Evolutionary conservation across 352 stramenopile species (phyloP), one percentile per base, ranked within the genome.

Genomic region (Globisporangium ultimum): DNA sequence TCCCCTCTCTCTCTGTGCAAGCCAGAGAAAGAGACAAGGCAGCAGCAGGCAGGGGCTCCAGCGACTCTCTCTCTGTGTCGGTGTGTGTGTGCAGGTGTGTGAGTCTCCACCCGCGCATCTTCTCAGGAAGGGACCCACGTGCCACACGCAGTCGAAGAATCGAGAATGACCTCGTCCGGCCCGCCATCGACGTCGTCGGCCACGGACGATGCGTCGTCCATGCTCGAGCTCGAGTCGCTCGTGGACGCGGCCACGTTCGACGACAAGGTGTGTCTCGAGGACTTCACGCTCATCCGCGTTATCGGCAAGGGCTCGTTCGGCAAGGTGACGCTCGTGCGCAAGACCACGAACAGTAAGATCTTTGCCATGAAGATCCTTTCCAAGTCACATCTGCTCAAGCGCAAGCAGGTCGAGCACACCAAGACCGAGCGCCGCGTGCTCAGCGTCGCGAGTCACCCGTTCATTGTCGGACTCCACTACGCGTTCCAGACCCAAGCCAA

Each of bases 401-500:
- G 93, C 67, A 94, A 98, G 66, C 96, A 99, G 74, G 93, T 98
- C 21, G 95, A 98, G 79, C 88, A 98, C 65, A 99, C 95, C 8
- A 95, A 97, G 70, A 98, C 94, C 10, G 97, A 99, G 80, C 89
- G 96, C 43, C 90, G 92, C 56, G 92, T 99, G 47, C 75, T 99
- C 10, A 95, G 89, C 41, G 76, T 95, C n/a, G 89, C 98, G 20
- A 96, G 94, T 64, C 96, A 99, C 73, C 95, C 96, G 41, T 99
- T 99, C 78, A 98, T 99, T 57, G 96, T 98, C 58, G 96, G 96
- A 41, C 78, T 99, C 42, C 92, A 98, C 69, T 99, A 97, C 75
- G 95, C 96, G 22, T 99, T 98, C 75, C 96, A 99, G 80, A 98
- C 91, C n/a, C 56, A 91, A 43, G 88, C 95, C 58, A 99, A 99